A percentile compares a stretch with the other conserved stretches of the same genome.
Conservation (phyloP, 257 asterid species). For the Solanum paucissectum region DNA sequence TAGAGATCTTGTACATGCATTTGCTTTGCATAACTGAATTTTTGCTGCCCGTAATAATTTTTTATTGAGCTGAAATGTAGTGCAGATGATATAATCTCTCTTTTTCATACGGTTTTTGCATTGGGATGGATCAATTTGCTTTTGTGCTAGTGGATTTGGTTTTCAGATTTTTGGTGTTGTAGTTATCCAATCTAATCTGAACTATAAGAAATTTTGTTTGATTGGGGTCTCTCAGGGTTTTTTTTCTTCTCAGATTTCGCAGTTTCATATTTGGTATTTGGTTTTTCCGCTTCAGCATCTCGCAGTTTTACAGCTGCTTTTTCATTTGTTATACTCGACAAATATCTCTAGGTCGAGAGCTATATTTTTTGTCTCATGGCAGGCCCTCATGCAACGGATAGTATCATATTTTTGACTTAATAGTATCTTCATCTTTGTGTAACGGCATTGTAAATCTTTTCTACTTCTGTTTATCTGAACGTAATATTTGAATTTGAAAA, state of each 20-base stretch:
- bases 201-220: neutral
- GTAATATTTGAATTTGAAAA: neutral
- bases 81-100: neutral
- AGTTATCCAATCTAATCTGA: neutral
- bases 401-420: neutral
- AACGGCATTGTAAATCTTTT: neutral
- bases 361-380: no score
- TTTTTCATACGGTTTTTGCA: neutral
- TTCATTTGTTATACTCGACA: neutral
- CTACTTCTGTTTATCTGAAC: neutral
- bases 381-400: neutral
- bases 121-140: neutral
- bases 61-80: neutral
- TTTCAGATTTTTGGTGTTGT: neutral
- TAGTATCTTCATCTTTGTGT: neutral
- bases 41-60: neutral
- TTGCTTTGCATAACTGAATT: neutral
- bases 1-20: neutral
- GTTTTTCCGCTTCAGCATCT: neutral
- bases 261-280: neutral
- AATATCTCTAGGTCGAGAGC: neutral
- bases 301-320: neutral
- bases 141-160: neutral
- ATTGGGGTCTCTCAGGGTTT: neutral
- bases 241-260: neutral